A percentile compares a stretch with the other conserved stretches of the same genome.
phyloP scores from a whole-genome alignment of 805 yeast genomes.

The Babjeviella inositovora region DNA sequence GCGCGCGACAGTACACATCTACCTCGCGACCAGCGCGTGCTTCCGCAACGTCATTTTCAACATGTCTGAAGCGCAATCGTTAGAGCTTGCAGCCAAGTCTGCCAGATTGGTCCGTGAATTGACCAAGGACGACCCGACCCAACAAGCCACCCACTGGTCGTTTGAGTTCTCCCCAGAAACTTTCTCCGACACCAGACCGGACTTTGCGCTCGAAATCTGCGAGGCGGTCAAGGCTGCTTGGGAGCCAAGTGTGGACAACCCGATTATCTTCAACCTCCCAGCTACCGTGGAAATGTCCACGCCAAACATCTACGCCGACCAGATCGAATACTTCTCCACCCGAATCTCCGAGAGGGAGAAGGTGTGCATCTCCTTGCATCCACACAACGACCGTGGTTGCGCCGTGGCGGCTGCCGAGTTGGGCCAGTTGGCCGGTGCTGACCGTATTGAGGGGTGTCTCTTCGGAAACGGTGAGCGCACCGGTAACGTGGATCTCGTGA shows the following conservation, averaged over 20 bases:
- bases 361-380: slow-evolving; percentile 63
- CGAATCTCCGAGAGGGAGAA: slow-evolving; percentile 50
- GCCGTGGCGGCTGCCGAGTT: slow-evolving; percentile 83
- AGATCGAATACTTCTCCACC: slow-evolving; percentile 57
- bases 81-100: slow-evolving; percentile 45
- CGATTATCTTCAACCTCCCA: slow-evolving; percentile 69
- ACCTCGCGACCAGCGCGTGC: slow-evolving; percentile 61
- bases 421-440: slow-evolving; percentile 77
- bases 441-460: slow-evolving; percentile 73
- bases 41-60: slow-evolving; percentile 62
- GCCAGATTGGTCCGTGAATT: slow-evolving; percentile 45
- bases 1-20: slow-evolving; percentile 60
- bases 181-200: slow-evolving; percentile 54
- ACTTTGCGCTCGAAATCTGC: slow-evolving; percentile 48
- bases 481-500: slow-evolving; percentile 72
- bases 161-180: slow-evolving; percentile 76
- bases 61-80: slow-evolving; percentile 39
- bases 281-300: slow-evolving; percentile 76
- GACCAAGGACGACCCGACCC: slow-evolving; percentile 51
- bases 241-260: slow-evolving; percentile 48
- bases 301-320: slow-evolving; percentile 76
- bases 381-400: slow-evolving; percentile 78
- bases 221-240: slow-evolving; percentile 66
- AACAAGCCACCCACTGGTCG: slow-evolving; percentile 44
- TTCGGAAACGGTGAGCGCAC: slow-evolving; percentile 84